phyloP scores from a whole-genome alignment of 306 rosid species.

The Lupinus albus region DNA sequence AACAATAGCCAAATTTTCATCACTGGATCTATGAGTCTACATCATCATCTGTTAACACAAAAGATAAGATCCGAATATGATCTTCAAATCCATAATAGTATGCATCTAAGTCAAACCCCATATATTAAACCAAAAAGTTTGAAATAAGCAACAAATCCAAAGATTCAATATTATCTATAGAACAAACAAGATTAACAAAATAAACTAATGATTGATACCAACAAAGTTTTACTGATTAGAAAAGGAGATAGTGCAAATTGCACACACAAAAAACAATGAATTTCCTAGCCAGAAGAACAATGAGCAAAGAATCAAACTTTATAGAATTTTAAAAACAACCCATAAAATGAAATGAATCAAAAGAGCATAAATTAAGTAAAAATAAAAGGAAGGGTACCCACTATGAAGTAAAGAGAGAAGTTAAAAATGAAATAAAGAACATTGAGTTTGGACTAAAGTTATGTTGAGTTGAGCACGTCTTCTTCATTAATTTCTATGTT shows the following conservation, averaged over 20 bases:
- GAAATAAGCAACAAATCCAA: slow-evolving; percentile 33
- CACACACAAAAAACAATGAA: not conserved
- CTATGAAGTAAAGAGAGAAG: slow-evolving; percentile 28
- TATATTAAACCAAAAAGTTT: slow-evolving; percentile 18
- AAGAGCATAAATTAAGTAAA: slow-evolving; percentile 18
- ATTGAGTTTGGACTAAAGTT: slow-evolving; percentile 32
- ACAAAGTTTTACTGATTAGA: not conserved
- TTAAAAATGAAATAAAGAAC: slow-evolving; percentile 22
- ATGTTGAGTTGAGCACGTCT: not conserved
- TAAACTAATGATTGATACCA: slow-evolving; percentile 3
- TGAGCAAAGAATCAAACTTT: slow-evolving; percentile 26
- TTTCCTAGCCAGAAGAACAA: slow-evolving; percentile 15
- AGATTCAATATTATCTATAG: slow-evolving; percentile 18
- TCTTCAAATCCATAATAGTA: slow-evolving; percentile 37
- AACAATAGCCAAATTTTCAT: slow-evolving; percentile 41
- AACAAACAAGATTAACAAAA: not conserved
- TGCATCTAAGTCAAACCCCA: slow-evolving; percentile 62
- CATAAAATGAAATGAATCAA: slow-evolving; percentile 16
- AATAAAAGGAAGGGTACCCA: slow-evolving; percentile 27
- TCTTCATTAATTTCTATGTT: slow-evolving; percentile 21
- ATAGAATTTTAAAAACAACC: slow-evolving; percentile 30
- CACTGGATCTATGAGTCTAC: slow-evolving; percentile 50
- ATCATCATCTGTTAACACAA: slow-evolving; percentile 43
- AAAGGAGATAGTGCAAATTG: not conserved
- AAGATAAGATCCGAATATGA: slow-evolving; percentile 56